phyloP scores from a whole-genome alignment of 208 protist genomes.

The Trypanosoma boissoni region DNA sequence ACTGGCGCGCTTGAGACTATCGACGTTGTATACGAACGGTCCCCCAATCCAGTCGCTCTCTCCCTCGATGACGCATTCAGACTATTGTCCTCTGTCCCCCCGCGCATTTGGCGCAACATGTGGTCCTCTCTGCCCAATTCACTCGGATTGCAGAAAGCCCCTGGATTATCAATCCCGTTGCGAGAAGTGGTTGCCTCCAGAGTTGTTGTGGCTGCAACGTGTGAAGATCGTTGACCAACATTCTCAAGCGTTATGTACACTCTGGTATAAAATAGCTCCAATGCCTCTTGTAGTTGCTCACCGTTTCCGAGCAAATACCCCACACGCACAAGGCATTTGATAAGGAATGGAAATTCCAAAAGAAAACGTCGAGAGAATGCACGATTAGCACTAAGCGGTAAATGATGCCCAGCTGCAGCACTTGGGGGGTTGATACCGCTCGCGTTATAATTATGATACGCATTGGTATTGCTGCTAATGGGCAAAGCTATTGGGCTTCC shows the following conservation, averaged over 20 bases:
- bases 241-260: conserved; percentile 60
- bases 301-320: conserved; percentile 37
- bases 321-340: conserved; percentile 57
- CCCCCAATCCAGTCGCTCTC: too few relatives aligned
- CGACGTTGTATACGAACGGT: too few relatives aligned
- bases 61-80: too few relatives aligned
- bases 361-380: conserved; percentile 70
- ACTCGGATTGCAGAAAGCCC: not conserved
- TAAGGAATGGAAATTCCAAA: conserved; percentile 70
- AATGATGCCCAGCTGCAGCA: not conserved
- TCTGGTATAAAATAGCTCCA: conserved; percentile 76
- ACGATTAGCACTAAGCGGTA: conserved; percentile 53
- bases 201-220: conserved; percentile 7
- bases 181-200: not conserved
- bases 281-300: conserved; percentile 56
- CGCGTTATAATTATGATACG: not conserved
- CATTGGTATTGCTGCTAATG: too few relatives aligned
- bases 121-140: not conserved
- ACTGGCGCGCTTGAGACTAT: too few relatives aligned
- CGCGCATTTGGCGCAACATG: too few relatives aligned
- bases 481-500: too few relatives aligned
- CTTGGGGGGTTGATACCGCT: not conserved
- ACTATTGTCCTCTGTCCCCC: too few relatives aligned
- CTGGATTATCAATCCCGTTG: not conserved
- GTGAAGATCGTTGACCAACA: conserved; percentile 44